These are phyloP conservation scores for Arabidopsis suecica DNA, from an alignment of 345 rosid species.

Conservation along the genomic window DNA sequence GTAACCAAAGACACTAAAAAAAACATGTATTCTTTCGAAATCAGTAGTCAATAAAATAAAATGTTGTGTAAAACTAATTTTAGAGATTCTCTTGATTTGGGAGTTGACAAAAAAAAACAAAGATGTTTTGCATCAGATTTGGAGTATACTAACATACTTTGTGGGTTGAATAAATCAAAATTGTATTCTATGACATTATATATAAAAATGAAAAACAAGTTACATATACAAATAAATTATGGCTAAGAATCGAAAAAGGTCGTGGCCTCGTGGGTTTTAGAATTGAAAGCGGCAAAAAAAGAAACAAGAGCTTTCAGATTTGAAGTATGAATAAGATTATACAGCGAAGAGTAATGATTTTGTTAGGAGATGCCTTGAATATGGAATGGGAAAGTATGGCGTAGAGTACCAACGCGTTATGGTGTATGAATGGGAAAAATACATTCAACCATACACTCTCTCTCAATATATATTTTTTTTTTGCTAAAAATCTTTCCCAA, in stretches of 20 bases:
- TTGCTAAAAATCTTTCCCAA: too few relatives aligned
- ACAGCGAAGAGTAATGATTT: slow-evolving; percentile 24
- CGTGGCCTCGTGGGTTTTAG: neutral
- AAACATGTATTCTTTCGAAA: neutral
- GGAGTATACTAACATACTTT: neutral
- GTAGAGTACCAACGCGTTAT: slow-evolving; percentile 24
- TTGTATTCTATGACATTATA: neutral
- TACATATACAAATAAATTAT: slow-evolving; percentile 10
- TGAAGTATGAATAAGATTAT: neutral
- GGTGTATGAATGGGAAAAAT: slow-evolving; percentile 36
- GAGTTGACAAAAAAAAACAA: neutral
- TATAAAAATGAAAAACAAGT: neutral
- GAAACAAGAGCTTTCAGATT: slow-evolving; percentile 2
- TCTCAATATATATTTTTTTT: too few relatives aligned
- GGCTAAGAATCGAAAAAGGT: slow-evolving; percentile 6
- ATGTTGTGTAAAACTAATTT: too few relatives aligned
- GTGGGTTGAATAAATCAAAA: neutral
- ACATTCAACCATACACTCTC: slow-evolving; percentile 26
- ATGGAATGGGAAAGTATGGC: slow-evolving; percentile 18
- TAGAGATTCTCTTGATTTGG: neutral
- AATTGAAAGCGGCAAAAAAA: neutral
- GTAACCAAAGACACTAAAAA: neutral
- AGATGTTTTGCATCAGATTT: neutral
- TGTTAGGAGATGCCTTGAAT: slow-evolving; percentile 16
- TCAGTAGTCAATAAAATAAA: neutral